Evolutionary conservation across 2,329 filamentous ascomycete genomes (phyloP), one percentile per base, ranked within the genome.

Genomic region (Aspergillus transmontanensis): DNA sequence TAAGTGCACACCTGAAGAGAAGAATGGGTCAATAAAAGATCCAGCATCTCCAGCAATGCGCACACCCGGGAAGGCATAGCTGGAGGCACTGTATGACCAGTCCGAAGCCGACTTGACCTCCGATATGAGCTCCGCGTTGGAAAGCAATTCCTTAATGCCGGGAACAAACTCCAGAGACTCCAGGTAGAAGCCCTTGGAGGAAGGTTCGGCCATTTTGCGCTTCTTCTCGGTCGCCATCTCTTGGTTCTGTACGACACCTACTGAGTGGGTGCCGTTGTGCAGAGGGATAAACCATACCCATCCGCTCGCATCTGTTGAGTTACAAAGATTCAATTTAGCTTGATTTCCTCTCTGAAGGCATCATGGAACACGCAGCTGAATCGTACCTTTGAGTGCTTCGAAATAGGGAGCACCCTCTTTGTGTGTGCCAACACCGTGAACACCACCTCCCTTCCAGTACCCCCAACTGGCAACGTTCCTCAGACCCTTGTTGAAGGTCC

Each of bases 211-310:
- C 23, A 28, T 53, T 10, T 53, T 46, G n/a, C 60, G 65, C 46
- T 68, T 69, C 48, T 46, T 56, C 2, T 62, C 64, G 6, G 48
- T 58, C 11, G 43, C 34, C 9, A 55, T 59, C 5, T 45, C 55
- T 21, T 67, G 67, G 30, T 64, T 32, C 34, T 30, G 23, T 2
- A 61, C 60, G 7, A 64, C 30, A 12, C 63, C 63, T 3, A 64
- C 59, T 6, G 63, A 64, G 28, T 30, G 39, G 5, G 59, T 83
- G 14, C 77, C 80, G 64, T 85, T 73, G 70, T 85, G 82, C 1
- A 85, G 70, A 0, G 83, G 83, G 58, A 86, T 85, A 58, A 75
- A 74, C 82, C 83, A 86, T 19, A 63, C 71, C 83, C 83, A 85
- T n/a, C 83, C 83, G 61, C 80, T 84, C 1, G 60, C 77, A 67